phyloP scores from a whole-genome alignment of 345 rosid genomes.

The Citrus trifoliata region DNA sequence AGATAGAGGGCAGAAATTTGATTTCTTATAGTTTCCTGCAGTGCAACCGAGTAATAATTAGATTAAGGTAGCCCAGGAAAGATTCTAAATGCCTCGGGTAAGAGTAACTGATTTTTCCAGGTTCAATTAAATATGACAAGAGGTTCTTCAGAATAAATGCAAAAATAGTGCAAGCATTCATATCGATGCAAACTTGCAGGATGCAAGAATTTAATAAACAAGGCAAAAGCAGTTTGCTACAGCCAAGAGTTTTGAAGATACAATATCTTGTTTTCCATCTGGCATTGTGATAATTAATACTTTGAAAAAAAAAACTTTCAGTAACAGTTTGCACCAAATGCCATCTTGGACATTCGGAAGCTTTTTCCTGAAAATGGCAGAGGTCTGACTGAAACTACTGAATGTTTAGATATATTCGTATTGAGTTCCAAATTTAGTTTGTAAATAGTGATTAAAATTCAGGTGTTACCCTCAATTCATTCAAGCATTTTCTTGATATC shows the following conservation, averaged over 20 bases:
- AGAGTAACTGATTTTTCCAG: background rate
- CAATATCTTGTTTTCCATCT: no score
- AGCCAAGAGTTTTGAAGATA: background rate
- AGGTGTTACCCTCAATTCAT: background rate
- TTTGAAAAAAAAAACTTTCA: background rate
- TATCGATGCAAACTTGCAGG: background rate
- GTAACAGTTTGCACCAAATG: background rate
- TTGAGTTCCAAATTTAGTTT: background rate
- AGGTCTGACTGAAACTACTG: no score
- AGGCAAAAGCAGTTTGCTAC: background rate
- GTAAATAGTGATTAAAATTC: background rate
- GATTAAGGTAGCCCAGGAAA: background rate
- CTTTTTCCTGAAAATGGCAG: background rate
- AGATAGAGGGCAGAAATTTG: conserved; percentile 45
- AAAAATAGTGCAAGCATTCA: background rate
- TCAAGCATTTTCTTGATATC: background rate
- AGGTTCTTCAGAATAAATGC: background rate
- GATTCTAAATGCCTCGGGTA: background rate
- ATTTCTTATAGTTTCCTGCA: conserved; percentile 40
- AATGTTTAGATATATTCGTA: background rate
- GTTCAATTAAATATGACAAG: background rate
- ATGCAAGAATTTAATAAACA: background rate
- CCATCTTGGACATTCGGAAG: background rate
- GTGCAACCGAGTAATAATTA: conserved; percentile 3
- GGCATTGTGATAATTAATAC: background rate